A percentile compares a stretch with the other conserved stretches of the same genome.
Conservation (phyloP, 1,284 basidiomycete species). For the Leccinum insolens region DNA sequence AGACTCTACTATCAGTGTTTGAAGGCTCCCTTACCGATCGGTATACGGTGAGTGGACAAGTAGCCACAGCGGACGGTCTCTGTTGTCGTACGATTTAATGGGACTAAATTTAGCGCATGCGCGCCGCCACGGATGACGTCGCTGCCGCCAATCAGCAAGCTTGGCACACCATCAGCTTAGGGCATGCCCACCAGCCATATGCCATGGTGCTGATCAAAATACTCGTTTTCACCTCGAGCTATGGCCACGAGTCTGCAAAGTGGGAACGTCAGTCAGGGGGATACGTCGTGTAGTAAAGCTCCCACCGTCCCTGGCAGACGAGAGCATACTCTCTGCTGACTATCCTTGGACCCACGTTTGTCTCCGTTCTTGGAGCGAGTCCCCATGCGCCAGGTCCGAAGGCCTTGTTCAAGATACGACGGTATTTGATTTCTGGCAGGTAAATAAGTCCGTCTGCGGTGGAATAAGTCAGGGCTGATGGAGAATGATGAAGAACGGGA, state of each 20-base stretch:
- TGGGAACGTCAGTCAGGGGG: neutral
- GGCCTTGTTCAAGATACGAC: constrained; percentile 91
- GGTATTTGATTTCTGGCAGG: constrained; percentile 97
- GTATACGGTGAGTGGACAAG: too few species aligned
- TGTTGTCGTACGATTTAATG: too few species aligned
- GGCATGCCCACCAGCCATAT: constrained; percentile 11
- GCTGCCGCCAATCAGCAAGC: too few species aligned
- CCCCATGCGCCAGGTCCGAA: constrained; percentile 99
- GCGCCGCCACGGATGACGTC: too few species aligned
- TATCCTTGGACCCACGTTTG: constrained; percentile 86
- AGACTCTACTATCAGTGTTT: too few species aligned
- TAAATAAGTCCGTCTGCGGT: constrained; percentile 87
- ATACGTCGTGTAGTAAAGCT: neutral
- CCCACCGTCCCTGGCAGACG: constrained; percentile 89
- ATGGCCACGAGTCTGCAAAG: constrained; percentile 79
- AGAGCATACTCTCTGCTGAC: constrained; percentile 96
- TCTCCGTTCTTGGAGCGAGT: constrained; percentile 90
- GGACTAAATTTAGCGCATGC: too few species aligned
- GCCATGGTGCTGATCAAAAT: constrained; percentile 68
- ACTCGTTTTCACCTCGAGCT: constrained; percentile 95
- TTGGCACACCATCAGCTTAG: neutral
- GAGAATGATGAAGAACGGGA: constrained; percentile 1
- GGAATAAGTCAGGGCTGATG: neutral
- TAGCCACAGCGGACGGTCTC: too few species aligned
- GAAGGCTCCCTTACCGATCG: too few species aligned